phyloP scores from a whole-genome alignment of 257 asterid species.

The Cynanchum wilfordii region DNA sequence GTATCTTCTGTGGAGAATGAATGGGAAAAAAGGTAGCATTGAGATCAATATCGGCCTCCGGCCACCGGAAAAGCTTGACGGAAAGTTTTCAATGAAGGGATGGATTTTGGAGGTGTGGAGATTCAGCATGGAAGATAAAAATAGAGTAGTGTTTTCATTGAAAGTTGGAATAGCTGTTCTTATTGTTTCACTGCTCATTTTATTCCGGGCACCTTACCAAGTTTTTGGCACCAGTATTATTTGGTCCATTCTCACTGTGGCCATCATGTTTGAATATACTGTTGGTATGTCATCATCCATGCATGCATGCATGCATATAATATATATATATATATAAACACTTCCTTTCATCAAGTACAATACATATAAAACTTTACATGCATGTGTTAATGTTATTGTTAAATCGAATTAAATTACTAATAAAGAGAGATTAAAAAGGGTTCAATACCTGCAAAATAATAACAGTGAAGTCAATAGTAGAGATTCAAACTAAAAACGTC shows the following conservation, averaged over 20 bases:
- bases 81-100: conserved; percentile 21
- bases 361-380: too few species aligned
- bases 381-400: too few species aligned
- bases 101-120: conserved; percentile 38
- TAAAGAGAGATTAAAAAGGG: too few species aligned
- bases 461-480: too few species aligned
- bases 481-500: too few species aligned
- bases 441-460: too few species aligned
- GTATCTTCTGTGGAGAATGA: conserved; percentile 43
- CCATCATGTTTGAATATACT: conserved; percentile 68
- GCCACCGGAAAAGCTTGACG: background rate
- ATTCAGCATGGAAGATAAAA: conserved; percentile 52
- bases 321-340: too few species aligned
- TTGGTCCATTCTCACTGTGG: conserved; percentile 79
- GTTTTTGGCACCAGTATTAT: conserved; percentile 55
- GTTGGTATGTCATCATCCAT: conserved; percentile 43
- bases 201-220: conserved; percentile 44
- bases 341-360: too few species aligned
- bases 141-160: conserved; percentile 48
- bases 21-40: conserved; percentile 42
- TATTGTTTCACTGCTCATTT: conserved; percentile 51
- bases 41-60: conserved; percentile 34
- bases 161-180: conserved; percentile 73
- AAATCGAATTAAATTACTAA: too few species aligned
- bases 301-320: too few species aligned